phyloP scores from a whole-genome alignment of 2,329 filamentous ascomycete genomes.

The Dactylonectria macrodidyma region DNA sequence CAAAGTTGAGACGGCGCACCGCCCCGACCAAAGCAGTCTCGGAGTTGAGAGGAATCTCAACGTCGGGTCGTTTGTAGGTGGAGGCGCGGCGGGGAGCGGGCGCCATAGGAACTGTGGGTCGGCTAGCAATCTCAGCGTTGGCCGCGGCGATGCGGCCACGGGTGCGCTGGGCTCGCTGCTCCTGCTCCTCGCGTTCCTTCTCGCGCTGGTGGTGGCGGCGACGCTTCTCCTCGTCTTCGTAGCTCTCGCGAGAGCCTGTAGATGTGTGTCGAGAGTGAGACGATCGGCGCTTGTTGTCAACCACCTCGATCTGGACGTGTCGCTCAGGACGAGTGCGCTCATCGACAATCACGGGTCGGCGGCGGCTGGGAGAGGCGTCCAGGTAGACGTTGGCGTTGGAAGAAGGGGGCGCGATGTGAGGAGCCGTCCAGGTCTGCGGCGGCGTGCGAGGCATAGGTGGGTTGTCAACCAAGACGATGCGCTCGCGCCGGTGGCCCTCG shows the following conservation, averaged over 20 bases:
- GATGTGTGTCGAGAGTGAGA: conserved; percentile 56
- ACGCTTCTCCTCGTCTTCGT: conserved; percentile 48
- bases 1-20: conserved; percentile 52
- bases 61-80: conserved; percentile 42
- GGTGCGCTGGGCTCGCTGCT: conserved; percentile 46
- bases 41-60: conserved; percentile 41
- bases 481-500: conserved; percentile 55
- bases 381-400: conserved; percentile 50
- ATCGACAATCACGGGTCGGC: conserved; percentile 57
- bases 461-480: conserved; percentile 61
- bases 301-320: conserved; percentile 56
- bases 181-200: conserved; percentile 48
- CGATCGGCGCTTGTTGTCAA: conserved; percentile 49
- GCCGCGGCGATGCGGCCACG: conserved; percentile 56
- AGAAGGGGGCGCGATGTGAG: conserved; percentile 59
- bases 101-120: conserved; percentile 52
- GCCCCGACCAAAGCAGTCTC: conserved; percentile 54
- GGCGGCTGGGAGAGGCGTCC: conserved; percentile 44
- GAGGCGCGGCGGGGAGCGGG: conserved; percentile 42
- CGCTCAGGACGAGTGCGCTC: conserved; percentile 50
- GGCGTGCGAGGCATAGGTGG: conserved; percentile 63
- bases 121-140: conserved; percentile 60
- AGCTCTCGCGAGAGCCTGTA: conserved; percentile 53
- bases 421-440: conserved; percentile 57
- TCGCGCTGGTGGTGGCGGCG: conserved; percentile 43